Percentiles rank a stretch among this genome's conserved stretches.
These are phyloP conservation scores for Ochetophila trinervis DNA, from an alignment of 306 rosid species.

Conservation along the genomic window DNA sequence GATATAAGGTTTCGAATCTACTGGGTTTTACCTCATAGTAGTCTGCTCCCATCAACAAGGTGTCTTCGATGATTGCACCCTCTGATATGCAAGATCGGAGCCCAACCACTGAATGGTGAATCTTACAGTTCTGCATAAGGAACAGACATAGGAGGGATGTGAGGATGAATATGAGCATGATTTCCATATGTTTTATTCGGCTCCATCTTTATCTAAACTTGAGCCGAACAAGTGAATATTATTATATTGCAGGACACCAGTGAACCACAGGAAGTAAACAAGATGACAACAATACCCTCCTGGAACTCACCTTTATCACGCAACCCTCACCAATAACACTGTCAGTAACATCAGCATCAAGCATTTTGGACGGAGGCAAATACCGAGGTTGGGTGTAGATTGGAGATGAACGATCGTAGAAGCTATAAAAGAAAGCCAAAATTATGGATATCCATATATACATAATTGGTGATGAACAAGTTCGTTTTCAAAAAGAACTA, in stretches of 20 bases:
- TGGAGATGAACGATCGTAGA: conserved; percentile 97
- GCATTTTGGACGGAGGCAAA: conserved; percentile 98
- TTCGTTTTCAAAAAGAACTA: conserved; percentile 13
- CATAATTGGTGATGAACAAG: conserved; percentile 6
- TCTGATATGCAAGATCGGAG: conserved; percentile 93
- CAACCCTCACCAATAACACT: conserved; percentile 99
- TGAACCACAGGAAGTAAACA: conserved; percentile 3
- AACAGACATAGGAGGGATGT: not conserved
- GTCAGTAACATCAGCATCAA: conserved; percentile 94
- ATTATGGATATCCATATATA: conserved; percentile 14
- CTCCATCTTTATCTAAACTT: not conserved
- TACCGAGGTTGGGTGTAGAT: conserved; percentile 99
- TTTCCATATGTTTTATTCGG: conserved; percentile 1
- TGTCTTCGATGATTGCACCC: conserved; percentile 95
- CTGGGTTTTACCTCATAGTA: conserved; percentile 74
- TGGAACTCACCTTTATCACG: conserved; percentile 73
- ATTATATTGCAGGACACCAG: conserved; percentile 1
- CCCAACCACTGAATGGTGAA: conserved; percentile 92
- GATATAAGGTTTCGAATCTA: not conserved
- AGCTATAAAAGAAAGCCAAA: conserved; percentile 45
- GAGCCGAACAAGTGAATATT: conserved; percentile 5
- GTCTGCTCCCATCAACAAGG: conserved; percentile 96
- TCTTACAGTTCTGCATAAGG: conserved; percentile 79
- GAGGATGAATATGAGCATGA: conserved; percentile 14
- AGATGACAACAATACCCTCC: conserved; percentile 7